Conservation (phyloP, 768 basidiomycete species). For the Dendrothele bispora region DNA sequence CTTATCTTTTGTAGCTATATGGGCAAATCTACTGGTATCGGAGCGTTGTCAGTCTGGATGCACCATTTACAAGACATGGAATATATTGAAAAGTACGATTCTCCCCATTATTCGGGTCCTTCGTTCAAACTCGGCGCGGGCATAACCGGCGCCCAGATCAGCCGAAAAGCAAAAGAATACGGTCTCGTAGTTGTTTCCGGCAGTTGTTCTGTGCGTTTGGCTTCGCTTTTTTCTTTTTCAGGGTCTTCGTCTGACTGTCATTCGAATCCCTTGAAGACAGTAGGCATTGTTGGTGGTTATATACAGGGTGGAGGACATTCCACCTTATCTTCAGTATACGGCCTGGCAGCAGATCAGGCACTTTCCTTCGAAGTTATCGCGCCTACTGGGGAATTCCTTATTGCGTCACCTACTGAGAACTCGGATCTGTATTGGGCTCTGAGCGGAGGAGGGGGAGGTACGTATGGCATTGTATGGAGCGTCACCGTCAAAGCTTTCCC, state of each 20-base stretch:
- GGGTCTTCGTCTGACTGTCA: background rate
- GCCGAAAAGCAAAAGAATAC: background rate
- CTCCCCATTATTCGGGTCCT: conserved; percentile 5
- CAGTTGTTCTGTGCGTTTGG: conserved; percentile 4
- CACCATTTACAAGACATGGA: conserved; percentile 6
- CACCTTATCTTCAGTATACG: conserved; percentile 10
- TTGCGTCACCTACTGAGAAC: conserved; percentile 16
- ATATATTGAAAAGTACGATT: background rate
- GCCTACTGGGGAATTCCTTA: conserved; percentile 1
- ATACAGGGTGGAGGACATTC: conserved; percentile 18
- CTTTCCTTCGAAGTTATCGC: conserved; percentile 9
- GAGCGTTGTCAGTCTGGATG: conserved; percentile 6
- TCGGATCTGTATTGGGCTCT: conserved; percentile 35
- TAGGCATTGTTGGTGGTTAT: conserved; percentile 32
- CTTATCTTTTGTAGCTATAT: conserved; percentile 6
- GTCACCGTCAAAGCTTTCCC: conserved; percentile 2
- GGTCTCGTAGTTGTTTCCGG: conserved; percentile 8
- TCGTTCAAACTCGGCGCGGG: conserved; percentile 8
- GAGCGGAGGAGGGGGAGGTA: conserved; percentile 20
- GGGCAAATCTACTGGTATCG: conserved; percentile 6
- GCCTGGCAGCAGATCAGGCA: conserved; percentile 13
- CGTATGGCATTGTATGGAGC: background rate
- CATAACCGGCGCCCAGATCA: conserved; percentile 4
- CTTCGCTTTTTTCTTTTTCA: no score
- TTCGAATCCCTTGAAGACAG: conserved; percentile 15